Base-by-base conservation (phyloP, 345 rosid genomes). In the Lumnitzera littorea region DNA sequence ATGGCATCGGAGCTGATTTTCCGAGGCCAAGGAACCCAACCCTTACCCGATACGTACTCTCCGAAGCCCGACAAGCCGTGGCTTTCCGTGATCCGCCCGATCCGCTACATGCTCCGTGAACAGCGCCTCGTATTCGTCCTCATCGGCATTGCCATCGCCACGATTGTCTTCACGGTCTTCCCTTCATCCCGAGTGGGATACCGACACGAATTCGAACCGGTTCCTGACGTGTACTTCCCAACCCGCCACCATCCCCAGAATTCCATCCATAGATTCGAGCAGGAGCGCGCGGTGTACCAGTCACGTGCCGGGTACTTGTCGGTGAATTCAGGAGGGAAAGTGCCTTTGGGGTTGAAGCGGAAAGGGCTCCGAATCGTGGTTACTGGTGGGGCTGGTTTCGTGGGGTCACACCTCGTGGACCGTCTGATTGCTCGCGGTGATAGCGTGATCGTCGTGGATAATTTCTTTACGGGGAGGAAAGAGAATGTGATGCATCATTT, bases 361-460 rank as follows among this genome's bases (percentile, higher is more conserved):
- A 89, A 92, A 65, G 96, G 85, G 14, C 70, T 85, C 8, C 67
- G 99, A 67, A 83, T 94, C 57, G 95, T 94, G 8, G 99, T 94
- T 2, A 94, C 97, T 4, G 99, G 99, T 11, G 99, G 99, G 4
- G 99, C 99, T n/a, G 99, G 99, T 24, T 94, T 94, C 75, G 99
- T 94, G 0, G 99, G 99, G 47, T 94, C 99, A 0, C 99, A 94
- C 64, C 84, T 94, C 9, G 99, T 94, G 51, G 99, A 94, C 87
- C 80, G 99, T 13, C 67, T 94, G 76, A 87, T 94, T 0, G 90
- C 77, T 12, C 71, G 99, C 69, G 99, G 99, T 5, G 99, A 94
- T 71, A 90, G 76, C 72, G 99, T 94, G 77, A 90, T 90, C 66
- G 99, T 94, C 15, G 96, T 94, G 1, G 99, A 94, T n/a, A 94